These are phyloP conservation scores for Draba incana DNA, from an alignment of 345 rosid species.

Conservation along the genomic window DNA sequence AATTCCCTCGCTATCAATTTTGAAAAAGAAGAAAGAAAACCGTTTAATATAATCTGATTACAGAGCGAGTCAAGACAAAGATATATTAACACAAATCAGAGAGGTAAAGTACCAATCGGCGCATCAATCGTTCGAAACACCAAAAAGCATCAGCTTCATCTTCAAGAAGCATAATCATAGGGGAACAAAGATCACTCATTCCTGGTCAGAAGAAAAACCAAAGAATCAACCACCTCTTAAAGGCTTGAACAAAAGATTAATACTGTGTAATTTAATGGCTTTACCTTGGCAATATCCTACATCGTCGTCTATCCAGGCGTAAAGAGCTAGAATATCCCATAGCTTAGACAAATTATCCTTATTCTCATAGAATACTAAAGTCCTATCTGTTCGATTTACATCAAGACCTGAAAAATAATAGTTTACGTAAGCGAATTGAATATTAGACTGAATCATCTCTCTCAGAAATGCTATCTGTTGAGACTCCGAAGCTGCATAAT, in stretches of 20 bases:
- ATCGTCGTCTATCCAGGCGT: slow-evolving; percentile 91
- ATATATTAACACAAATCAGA: slow-evolving; percentile 3
- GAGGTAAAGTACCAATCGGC: slow-evolving; percentile 71
- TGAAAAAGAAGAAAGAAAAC: background rate
- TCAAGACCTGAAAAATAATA: slow-evolving; percentile 66
- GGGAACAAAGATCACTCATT: slow-evolving; percentile 99
- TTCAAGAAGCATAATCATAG: slow-evolving; percentile 93
- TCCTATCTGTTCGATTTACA: slow-evolving; percentile 93
- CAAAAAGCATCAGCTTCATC: slow-evolving; percentile 98
- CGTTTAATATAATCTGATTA: background rate
- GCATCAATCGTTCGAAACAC: slow-evolving; percentile 98
- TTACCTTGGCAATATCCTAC: slow-evolving; percentile 98
- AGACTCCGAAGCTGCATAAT: background rate
- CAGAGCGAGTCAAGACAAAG: slow-evolving; percentile 10
- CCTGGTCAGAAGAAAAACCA: slow-evolving; percentile 48
- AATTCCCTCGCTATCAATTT: slow-evolving; percentile 77
- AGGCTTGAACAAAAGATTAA: too few species aligned
- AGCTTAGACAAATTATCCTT: slow-evolving; percentile 87
- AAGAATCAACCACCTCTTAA: too few species aligned
- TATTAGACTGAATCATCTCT: background rate
- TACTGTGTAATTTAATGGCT: background rate
- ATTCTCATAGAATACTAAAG: slow-evolving; percentile 88
- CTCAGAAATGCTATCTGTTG: slow-evolving; percentile 1
- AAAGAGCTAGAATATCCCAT: slow-evolving; percentile 94
- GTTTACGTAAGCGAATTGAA: background rate